Evolutionary conservation across 192 early-diverging fungal genomes (phyloP).

Genomic region (Coemansia sp.): DNA sequence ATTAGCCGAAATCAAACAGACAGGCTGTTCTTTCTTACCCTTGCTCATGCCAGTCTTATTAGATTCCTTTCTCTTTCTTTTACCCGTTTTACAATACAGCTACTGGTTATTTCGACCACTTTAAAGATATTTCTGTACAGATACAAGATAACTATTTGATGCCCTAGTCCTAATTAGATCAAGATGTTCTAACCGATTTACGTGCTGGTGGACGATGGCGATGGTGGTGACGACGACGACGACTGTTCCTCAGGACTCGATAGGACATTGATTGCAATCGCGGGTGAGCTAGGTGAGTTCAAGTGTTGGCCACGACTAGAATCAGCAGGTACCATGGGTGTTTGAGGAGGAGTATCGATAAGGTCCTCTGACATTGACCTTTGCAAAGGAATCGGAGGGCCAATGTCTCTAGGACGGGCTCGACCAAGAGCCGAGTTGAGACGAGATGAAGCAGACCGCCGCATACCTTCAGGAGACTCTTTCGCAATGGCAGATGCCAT

Average conservation of each 20-base stretch:
- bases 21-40: too few species aligned
- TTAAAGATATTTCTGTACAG: too few species aligned
- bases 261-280: conserved; percentile 5
- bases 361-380: neutral
- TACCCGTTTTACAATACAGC: too few species aligned
- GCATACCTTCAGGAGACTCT: neutral
- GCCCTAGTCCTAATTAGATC: neutral
- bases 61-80: too few species aligned
- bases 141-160: too few species aligned
- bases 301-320: neutral
- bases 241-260: conserved; percentile 2
- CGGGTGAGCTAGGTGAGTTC: conserved; percentile 11
- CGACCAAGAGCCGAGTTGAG: neutral
- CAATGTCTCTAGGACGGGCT: neutral
- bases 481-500: conserved; percentile 27
- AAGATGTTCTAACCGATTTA: neutral
- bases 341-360: neutral
- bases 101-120: too few species aligned
- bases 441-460: conserved; percentile 3
- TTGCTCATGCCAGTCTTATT: too few species aligned
- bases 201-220: neutral
- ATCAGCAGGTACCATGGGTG: neutral
- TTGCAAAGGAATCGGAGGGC: conserved; percentile 1
- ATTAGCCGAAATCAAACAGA: too few species aligned
- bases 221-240: neutral